phyloP scores from a whole-genome alignment of 1,284 basidiomycete genomes.

The Heliocybe sulcata region DNA sequence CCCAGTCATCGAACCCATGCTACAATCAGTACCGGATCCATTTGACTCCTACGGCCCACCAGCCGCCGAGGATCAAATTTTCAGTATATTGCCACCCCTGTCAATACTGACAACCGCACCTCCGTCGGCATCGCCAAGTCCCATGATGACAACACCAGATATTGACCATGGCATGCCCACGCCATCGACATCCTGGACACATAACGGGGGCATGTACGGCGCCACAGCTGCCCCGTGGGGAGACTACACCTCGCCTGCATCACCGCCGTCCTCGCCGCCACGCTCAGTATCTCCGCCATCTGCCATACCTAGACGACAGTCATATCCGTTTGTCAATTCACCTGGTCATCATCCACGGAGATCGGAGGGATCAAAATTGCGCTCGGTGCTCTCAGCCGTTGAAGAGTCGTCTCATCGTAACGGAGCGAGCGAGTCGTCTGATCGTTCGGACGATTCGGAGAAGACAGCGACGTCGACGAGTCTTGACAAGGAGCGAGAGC shows the following conservation, averaged over 20 bases:
- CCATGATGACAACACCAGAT: slow-evolving; percentile 38
- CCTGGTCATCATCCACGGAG: slow-evolving; percentile 35
- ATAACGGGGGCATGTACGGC: neutral
- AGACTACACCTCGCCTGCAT: slow-evolving; percentile 27
- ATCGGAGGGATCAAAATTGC: slow-evolving; percentile 55
- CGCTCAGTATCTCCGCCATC: slow-evolving; percentile 36
- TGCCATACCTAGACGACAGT: slow-evolving; percentile 35
- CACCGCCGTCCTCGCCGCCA: slow-evolving; percentile 31
- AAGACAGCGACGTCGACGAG: slow-evolving; percentile 15
- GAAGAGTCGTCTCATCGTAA: slow-evolving; percentile 34
- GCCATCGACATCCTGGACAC: slow-evolving; percentile 20
- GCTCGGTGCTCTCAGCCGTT: slow-evolving; percentile 55
- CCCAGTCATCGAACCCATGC: slow-evolving; percentile 85
- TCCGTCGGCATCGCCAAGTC: slow-evolving; percentile 24
- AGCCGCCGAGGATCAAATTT: slow-evolving; percentile 86
- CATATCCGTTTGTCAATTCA: slow-evolving; percentile 32
- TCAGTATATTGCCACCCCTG: slow-evolving; percentile 82
- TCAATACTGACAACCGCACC: slow-evolving; percentile 62
- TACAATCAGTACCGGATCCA: slow-evolving; percentile 86
- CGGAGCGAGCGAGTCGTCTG: neutral
- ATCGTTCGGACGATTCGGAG: slow-evolving; percentile 16
- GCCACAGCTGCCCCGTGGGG: slow-evolving; percentile 30
- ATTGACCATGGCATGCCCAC: slow-evolving; percentile 19
- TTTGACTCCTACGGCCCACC: slow-evolving; percentile 90
- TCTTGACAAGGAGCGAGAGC: neutral